phyloP scores from a whole-genome alignment of 257 asterid species.

The Eucommia ulmoides region DNA sequence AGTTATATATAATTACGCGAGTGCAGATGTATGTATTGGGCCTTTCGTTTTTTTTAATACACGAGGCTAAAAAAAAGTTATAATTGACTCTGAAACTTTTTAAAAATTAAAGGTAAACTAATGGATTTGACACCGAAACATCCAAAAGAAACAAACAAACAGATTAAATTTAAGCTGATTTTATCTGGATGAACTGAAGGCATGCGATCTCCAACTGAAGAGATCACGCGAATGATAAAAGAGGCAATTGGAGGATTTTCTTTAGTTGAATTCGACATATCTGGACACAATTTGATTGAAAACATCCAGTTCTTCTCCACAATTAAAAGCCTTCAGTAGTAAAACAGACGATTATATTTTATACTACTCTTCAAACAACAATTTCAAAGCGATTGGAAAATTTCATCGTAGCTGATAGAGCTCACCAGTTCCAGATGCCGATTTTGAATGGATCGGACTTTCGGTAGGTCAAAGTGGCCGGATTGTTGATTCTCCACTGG shows the following conservation, averaged over 20 bases:
- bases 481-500: no score
- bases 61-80: not conserved
- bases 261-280: conserved; percentile 49
- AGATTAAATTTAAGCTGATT: not conserved
- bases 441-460: not conserved
- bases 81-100: no score
- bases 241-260: conserved; percentile 88
- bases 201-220: conserved; percentile 74
- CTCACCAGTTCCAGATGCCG: not conserved
- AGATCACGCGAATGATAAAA: conserved; percentile 53
- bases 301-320: conserved; percentile 74
- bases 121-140: no score
- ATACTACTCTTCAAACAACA: no score
- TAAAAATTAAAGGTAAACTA: no score
- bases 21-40: no score
- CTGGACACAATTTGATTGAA: conserved; percentile 66
- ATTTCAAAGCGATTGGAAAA: no score
- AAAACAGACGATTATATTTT: no score
- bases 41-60: no score
- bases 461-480: no score
- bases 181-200: conserved; percentile 76
- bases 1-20: no score
- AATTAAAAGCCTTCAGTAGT: conserved; percentile 67
- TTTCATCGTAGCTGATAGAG: not conserved
- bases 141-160: not conserved